Evolutionary conservation across 441 rosid genomes (phyloP), one percentile per base, ranked within the genome.

Genomic region (Daphne laureola): DNA sequence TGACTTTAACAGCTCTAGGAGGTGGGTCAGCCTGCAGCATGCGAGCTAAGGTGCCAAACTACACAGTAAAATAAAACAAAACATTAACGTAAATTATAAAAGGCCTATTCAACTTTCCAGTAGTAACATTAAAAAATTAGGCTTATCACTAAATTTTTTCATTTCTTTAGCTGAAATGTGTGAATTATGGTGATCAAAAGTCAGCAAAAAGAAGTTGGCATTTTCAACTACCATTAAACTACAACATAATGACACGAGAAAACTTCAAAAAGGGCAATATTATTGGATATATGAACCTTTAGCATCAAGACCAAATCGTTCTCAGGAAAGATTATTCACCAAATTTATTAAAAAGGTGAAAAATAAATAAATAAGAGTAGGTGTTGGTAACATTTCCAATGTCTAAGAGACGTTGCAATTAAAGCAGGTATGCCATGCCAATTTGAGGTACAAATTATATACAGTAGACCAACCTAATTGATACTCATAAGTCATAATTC

Each of bases 11-110:
- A 67, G 90, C 88, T 71, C 86, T 92, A 52, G 98, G 98, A 67
- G 98, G 97, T 67, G 98, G 97, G 73, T 91, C 80, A 62, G 96
- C 87, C 82, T 92, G 98, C 54, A 92, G 98, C 89, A 80, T 83
- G 55, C 98, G 97, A 67, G 98, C 96, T 70, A 92, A 64, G 11
- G 97, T 79, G 48, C 94, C 97, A 74, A 77, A 92, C 98, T 92
- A 73, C 73, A 79, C 55, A 75, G 48, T 11, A 42, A 48, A 70
- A 35, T 27, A 64, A 36, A 1, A 16, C 64, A n/a, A 73, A 43
- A 6, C 35, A 52, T 31, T 50, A 42, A 51, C 50, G 49, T 58
- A 9, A 17, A 17, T n/a, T 35, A 26, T 26, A 45, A 17, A 55
- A 54, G 48, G 14, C 27, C 15, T 55, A 51, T 46, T 17, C 1